Evolutionary conservation across 208 protist species (phyloP).

Genomic region (Balamuthia mandrillaris): DNA sequence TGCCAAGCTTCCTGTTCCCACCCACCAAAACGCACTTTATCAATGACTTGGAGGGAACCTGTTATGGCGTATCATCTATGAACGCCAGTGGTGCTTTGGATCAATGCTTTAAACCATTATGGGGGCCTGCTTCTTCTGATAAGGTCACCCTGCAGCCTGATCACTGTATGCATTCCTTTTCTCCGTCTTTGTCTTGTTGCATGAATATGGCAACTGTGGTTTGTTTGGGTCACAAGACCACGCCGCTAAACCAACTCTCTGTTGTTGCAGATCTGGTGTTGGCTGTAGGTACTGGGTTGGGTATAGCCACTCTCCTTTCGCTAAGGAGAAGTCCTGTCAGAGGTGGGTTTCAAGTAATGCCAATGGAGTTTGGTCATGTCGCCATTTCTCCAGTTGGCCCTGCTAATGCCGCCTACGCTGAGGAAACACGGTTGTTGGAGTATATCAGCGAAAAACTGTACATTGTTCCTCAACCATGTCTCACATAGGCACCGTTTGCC

Average conservation of each 20-base stretch:
- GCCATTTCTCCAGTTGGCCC: neutral
- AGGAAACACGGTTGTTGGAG: neutral
- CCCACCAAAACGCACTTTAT: neutral
- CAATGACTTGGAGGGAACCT: slow-evolving; percentile 7
- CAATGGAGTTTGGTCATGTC: slow-evolving; percentile 6
- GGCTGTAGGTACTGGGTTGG: neutral
- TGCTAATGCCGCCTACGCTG: neutral
- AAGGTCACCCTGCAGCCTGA: neutral
- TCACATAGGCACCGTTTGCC: no score
- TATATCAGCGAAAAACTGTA: neutral
- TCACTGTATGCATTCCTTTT: neutral
- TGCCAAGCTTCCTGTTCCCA: neutral
- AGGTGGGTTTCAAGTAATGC: neutral
- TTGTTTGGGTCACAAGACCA: no score
- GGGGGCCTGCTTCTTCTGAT: neutral
- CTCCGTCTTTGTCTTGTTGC: no score
- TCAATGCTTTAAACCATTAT: neutral
- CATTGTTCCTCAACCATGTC: no score
- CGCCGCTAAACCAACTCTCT: neutral
- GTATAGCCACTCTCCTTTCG: neutral
- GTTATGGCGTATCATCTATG: neutral
- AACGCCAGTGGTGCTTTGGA: neutral
- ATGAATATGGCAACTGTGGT: no score
- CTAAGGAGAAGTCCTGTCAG: neutral
- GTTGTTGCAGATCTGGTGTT: neutral